Evolutionary conservation across 2,329 filamentous ascomycete species (phyloP).

Genomic region (Cryoendolithus antarcticus): DNA sequence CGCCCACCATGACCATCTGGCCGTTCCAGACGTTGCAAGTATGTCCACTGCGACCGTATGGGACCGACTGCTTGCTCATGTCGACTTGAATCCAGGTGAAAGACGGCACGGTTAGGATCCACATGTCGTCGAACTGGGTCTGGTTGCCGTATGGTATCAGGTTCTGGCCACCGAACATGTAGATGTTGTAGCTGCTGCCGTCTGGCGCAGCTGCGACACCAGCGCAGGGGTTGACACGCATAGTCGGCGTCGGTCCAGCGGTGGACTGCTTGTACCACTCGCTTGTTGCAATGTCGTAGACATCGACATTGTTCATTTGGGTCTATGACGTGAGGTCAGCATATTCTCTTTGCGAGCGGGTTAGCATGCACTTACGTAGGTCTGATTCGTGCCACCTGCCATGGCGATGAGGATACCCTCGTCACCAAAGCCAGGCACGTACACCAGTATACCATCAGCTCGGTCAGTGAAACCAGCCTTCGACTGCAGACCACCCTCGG

Average conservation of each 20-base stretch:
- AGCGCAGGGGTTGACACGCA: slow-evolving; percentile 55
- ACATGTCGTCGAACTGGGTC: slow-evolving; percentile 58
- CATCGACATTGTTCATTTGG: slow-evolving; percentile 60
- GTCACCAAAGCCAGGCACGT: slow-evolving; percentile 63
- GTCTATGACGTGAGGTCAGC: slow-evolving; percentile 27
- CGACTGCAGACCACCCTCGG: slow-evolving; percentile 55
- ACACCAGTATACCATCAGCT: slow-evolving; percentile 60
- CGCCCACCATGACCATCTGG: slow-evolving; percentile 69
- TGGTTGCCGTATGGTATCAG: slow-evolving; percentile 49
- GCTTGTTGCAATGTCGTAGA: slow-evolving; percentile 62
- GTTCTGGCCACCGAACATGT: slow-evolving; percentile 68
- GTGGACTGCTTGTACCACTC: slow-evolving; percentile 67
- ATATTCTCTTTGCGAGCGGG: neutral
- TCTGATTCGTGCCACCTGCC: slow-evolving; percentile 57
- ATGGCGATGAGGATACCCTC: slow-evolving; percentile 67
- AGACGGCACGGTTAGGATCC: slow-evolving; percentile 66
- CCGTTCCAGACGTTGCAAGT: slow-evolving; percentile 66
- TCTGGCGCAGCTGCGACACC: slow-evolving; percentile 52
- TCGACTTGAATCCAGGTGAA: slow-evolving; percentile 69
- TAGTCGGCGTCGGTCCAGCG: slow-evolving; percentile 44
- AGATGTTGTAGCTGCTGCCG: slow-evolving; percentile 63
- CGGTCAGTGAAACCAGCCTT: slow-evolving; percentile 57
- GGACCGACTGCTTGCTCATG: slow-evolving; percentile 30
- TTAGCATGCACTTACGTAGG: slow-evolving; percentile 43
- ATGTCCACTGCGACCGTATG: slow-evolving; percentile 57